Evolutionary conservation across 192 early-diverging fungal species (phyloP).

Genomic region (Coemansia sp.): DNA sequence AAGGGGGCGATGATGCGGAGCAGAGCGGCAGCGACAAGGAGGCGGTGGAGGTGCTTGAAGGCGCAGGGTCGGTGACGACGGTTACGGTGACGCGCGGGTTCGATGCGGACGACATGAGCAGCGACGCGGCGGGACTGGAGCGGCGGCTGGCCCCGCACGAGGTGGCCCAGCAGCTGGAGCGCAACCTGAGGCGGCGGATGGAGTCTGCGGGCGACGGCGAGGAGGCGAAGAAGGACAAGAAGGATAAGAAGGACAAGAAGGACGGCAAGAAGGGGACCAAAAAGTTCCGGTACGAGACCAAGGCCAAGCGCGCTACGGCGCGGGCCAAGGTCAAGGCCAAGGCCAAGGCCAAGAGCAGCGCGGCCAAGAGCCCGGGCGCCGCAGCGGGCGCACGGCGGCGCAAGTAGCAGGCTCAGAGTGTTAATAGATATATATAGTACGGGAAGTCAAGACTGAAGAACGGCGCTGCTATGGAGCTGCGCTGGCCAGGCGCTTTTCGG

Average conservation of each 20-base stretch:
- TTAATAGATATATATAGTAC: no score
- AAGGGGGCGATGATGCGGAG: constrained; percentile 23
- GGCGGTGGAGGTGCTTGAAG: constrained; percentile 55
- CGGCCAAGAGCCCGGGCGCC: neutral
- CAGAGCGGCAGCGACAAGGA: constrained; percentile 30
- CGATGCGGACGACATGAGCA: constrained; percentile 41
- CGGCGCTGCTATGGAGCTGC: no score
- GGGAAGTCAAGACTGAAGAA: no score
- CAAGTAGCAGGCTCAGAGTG: neutral
- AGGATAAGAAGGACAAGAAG: constrained; percentile 9
- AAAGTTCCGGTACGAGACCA: constrained; percentile 51
- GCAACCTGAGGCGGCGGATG: constrained; percentile 2
- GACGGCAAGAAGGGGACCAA: constrained; percentile 6
- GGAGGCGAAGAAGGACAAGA: constrained; percentile 6
- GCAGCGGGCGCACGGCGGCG: neutral
- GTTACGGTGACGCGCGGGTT: constrained; percentile 69
- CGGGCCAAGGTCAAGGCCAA: neutral
- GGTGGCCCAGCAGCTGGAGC: constrained; percentile 15
- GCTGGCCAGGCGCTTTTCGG: no score
- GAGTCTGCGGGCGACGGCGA: neutral
- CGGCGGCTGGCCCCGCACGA: constrained; percentile 22
- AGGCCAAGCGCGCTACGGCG: constrained; percentile 29
- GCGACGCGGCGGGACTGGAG: constrained; percentile 15
- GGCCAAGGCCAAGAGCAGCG: neutral
- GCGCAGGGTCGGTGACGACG: constrained; percentile 58